Evolutionary conservation across 768 basidiomycete genomes (phyloP), one percentile per base, ranked within the genome.

Genomic region (Lactifluus echinatus): DNA sequence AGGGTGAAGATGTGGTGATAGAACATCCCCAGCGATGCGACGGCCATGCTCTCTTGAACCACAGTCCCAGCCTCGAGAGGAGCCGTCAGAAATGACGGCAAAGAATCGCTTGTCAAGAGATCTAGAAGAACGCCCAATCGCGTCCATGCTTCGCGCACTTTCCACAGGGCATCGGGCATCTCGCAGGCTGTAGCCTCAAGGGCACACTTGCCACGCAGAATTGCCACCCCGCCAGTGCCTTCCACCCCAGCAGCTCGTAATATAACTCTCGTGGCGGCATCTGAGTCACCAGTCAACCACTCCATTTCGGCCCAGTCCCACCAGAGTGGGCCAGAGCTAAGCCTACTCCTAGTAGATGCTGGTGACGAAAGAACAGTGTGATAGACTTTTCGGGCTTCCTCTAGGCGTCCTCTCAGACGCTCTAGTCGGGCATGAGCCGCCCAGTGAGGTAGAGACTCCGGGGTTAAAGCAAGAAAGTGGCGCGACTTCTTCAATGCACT

Each of bases 291-390:
- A 14, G 73, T 67, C 11, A 89, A 67, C 89, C 89, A 93, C 68
- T 90, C 89, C 77, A 89, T 78, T 64, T 92, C 84, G 1, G 84
- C 85, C 87, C 88, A 92, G 63, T 84, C 80, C 82, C 83, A 89
- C 86, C 86, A 92, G 59, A 92, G 66, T 55, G 68, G 68, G 21
- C 76, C 73, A 15, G 70, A 65, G 31, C 73, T 77, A 4, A 66
- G 65, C 31, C 71, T 69, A 11, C 67, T 69, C 6, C 69, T 65
- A 15, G 69, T 50, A 24, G 72, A 69, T 2, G 74, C 71, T 1
- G 80, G 72, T 6, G 78, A 71, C 40, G 76, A 71, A 19, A 89
- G 77, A 7, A 87, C 74, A 1, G 83, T 82, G 62, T 83, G 77
- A 68, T 88, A 93, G 3, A 93, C 75, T 65, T 89, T 92, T 31